phyloP scores from a whole-genome alignment of 495 filamentous ascomycete genomes.

The Massariosphaeria phaeospora region DNA sequence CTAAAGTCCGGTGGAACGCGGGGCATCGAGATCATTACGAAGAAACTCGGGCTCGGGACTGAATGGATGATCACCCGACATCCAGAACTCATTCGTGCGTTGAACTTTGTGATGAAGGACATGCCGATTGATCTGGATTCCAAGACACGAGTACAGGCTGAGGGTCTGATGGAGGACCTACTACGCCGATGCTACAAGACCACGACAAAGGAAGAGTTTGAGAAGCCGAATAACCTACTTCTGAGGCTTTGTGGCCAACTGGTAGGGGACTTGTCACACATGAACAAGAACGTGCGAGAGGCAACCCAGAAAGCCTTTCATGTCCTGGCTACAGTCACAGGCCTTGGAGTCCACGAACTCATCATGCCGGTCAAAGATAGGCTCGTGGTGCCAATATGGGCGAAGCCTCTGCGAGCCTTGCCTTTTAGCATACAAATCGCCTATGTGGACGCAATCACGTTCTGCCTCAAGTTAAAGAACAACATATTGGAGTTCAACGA shows the following conservation, averaged over 20 bases:
- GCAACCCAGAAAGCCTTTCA: constrained; percentile 74
- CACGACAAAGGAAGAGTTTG: constrained; percentile 68
- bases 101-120: constrained; percentile 96
- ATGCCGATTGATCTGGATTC: constrained; percentile 89
- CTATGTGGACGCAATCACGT: constrained; percentile 95
- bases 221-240: constrained; percentile 60
- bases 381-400: constrained; percentile 80
- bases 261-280: constrained; percentile 81
- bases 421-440: constrained; percentile 93
- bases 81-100: constrained; percentile 73
- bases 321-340: constrained; percentile 70
- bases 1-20: constrained; percentile 87
- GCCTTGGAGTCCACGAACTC: constrained; percentile 75
- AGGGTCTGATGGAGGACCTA: constrained; percentile 73
- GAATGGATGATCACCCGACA: constrained; percentile 75
- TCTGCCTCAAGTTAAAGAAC: constrained; percentile 78
- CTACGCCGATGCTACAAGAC: constrained; percentile 68
- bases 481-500: constrained; percentile 89
- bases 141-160: constrained; percentile 72
- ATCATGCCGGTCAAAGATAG: constrained; percentile 82
- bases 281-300: constrained; percentile 88
- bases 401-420: constrained; percentile 86
- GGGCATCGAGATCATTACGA: constrained; percentile 78
- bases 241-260: constrained; percentile 74
- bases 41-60: constrained; percentile 75